Conservation (phyloP, 2,329 filamentous ascomycete genomes). For the Sphaerulina vaccinii region DNA sequence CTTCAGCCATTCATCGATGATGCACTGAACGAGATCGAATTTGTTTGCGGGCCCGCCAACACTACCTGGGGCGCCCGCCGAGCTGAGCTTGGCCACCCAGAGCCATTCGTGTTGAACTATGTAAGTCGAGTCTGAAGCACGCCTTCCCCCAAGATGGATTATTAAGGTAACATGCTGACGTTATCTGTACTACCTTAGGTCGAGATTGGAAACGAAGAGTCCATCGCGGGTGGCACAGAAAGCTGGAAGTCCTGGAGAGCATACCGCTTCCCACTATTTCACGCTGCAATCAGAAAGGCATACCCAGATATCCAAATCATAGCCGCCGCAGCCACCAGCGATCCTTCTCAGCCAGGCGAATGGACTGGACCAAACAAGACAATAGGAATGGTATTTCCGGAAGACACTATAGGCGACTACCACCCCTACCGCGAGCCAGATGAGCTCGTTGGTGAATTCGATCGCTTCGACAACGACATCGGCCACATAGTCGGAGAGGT, state of each 20-base stretch:
- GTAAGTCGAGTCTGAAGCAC: too few species aligned
- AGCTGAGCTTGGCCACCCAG: conserved; percentile 59
- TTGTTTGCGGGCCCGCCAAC: conserved; percentile 55
- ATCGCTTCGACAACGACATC: conserved; percentile 50
- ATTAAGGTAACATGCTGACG: too few species aligned
- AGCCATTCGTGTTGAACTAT: conserved; percentile 57
- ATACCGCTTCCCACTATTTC: conserved; percentile 59
- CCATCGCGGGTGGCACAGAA: conserved; percentile 44
- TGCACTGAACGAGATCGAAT: conserved; percentile 63
- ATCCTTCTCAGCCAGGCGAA: conserved; percentile 19
- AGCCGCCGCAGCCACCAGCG: conserved; percentile 37
- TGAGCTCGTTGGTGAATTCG: conserved; percentile 33
- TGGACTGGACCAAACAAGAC: conserved; percentile 10
- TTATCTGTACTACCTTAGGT: too few species aligned
- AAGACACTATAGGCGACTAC: conserved; percentile 30
- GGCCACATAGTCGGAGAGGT: conserved; percentile 50
- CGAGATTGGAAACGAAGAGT: conserved; percentile 69
- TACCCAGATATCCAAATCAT: conserved; percentile 61
- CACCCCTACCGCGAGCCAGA: conserved; percentile 37
- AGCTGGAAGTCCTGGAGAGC: conserved; percentile 42
- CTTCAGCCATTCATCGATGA: conserved; percentile 54
- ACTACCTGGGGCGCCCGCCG: conserved; percentile 59
- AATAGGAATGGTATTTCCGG: conserved; percentile 18
- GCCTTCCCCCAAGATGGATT: too few species aligned
- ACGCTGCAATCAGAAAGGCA: conserved; percentile 56